Percentiles rank a stretch among this genome's conserved stretches.
Evolutionary conservation across 2,329 filamentous ascomycete species (phyloP).

Genomic region (Tolypocladium paradoxum): DNA sequence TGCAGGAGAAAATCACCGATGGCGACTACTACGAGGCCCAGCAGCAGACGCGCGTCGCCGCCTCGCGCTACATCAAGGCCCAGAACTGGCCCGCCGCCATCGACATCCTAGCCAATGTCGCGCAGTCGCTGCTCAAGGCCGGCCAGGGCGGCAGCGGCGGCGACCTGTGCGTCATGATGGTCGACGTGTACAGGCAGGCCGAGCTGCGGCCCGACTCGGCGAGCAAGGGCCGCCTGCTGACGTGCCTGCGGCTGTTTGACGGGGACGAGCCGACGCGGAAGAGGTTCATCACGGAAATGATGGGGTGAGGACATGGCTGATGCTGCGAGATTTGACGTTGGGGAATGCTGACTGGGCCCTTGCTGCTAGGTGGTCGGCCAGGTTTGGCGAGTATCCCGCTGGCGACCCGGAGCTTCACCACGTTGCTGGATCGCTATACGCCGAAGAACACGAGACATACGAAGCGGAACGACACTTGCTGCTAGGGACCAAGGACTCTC

Average conservation of each 20-base stretch:
- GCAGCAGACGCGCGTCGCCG: constrained; percentile 93
- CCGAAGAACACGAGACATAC: constrained; percentile 86
- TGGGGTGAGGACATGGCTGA: constrained; percentile 42
- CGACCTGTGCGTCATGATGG: constrained; percentile 75
- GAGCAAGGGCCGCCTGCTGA: constrained; percentile 65
- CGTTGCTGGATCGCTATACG: constrained; percentile 76
- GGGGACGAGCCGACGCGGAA: constrained; percentile 81
- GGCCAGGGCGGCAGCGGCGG: constrained; percentile 91
- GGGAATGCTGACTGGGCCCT: constrained; percentile 1
- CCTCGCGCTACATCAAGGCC: constrained; percentile 84
- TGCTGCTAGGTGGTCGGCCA: constrained; percentile 59
- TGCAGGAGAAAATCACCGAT: constrained; percentile 80
- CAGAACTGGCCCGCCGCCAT: constrained; percentile 76
- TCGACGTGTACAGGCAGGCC: constrained; percentile 86
- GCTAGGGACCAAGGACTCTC: constrained; percentile 80
- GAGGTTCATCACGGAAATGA: constrained; percentile 79
- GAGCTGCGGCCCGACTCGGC: constrained; percentile 66
- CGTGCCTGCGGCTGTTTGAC: constrained; percentile 70
- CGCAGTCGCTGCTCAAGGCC: constrained; percentile 75
- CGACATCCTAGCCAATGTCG: constrained; percentile 76
- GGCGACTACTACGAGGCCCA: constrained; percentile 97
- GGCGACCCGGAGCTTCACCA: constrained; percentile 94
- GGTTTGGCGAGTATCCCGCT: constrained; percentile 75
- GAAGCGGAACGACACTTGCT: constrained; percentile 86
- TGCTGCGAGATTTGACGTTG: neutral